Percentiles rank a stretch among this genome's conserved stretches.
phyloP scores from a whole-genome alignment of 495 filamentous ascomycete species.

The Halenospora varia region DNA sequence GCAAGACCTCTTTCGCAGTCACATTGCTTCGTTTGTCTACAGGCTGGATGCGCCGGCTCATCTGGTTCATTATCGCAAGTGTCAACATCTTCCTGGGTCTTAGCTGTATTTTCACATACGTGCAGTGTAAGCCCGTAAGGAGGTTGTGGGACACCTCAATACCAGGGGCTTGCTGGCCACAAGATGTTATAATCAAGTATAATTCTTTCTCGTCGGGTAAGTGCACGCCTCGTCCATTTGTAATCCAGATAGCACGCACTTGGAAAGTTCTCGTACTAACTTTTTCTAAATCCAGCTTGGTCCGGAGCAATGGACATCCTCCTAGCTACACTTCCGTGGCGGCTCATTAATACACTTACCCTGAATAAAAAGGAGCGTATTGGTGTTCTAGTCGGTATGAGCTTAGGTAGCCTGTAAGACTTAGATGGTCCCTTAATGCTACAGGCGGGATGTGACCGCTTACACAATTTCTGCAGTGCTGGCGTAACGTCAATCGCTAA shows the following conservation, averaged over 20 bases:
- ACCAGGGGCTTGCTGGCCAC: conserved; percentile 35
- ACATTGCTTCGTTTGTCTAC: conserved; percentile 24
- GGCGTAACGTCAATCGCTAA: neutral
- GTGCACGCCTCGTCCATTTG: neutral
- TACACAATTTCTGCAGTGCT: neutral
- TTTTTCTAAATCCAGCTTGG: conserved; percentile 21
- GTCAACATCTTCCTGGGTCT: conserved; percentile 35
- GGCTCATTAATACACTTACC: conserved; percentile 29
- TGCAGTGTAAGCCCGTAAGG: conserved; percentile 31
- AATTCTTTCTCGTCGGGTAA: conserved; percentile 30
- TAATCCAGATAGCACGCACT: neutral
- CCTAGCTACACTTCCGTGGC: conserved; percentile 33
- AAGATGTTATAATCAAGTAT: conserved; percentile 22
- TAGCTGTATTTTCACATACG: conserved; percentile 36
- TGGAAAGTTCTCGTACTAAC: conserved; percentile 6
- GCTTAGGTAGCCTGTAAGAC: conserved; percentile 37
- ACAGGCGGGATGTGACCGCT: neutral
- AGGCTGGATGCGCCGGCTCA: conserved; percentile 24
- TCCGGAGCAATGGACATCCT: conserved; percentile 33
- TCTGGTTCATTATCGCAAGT: conserved; percentile 29
- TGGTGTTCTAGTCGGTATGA: conserved; percentile 36
- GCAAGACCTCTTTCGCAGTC: neutral
- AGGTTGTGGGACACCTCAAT: conserved; percentile 29
- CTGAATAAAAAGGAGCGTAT: conserved; percentile 35
- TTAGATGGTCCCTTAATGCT: neutral